Conservation (phyloP, 73 alveolate genomes). For the Chromera velia region DNA sequence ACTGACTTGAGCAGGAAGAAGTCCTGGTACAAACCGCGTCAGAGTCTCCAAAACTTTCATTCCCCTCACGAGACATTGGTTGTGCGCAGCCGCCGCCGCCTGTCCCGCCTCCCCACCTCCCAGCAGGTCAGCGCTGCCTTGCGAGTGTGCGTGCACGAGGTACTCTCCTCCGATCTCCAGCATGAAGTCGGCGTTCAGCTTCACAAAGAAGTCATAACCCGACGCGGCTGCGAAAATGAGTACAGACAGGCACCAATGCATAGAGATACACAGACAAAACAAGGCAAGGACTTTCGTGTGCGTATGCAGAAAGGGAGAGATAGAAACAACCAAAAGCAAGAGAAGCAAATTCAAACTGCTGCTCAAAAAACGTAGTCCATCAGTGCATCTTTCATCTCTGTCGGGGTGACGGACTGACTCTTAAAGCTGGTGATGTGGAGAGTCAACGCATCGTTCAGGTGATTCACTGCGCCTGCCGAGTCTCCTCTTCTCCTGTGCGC, state of each 20-base stretch:
- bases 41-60: constrained; percentile 62
- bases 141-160: constrained; percentile 34
- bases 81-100: too few relatives aligned
- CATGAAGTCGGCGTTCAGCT: constrained; percentile 70
- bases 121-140: not conserved
- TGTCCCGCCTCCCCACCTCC: constrained; percentile 27
- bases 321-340: too few relatives aligned
- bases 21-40: constrained; percentile 63
- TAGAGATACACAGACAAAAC: too few relatives aligned
- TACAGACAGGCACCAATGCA: too few relatives aligned
- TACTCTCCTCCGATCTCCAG: constrained; percentile 66
- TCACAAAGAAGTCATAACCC: constrained; percentile 66
- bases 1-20: constrained; percentile 53
- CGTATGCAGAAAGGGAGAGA: too few relatives aligned
- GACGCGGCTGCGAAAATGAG: constrained; percentile 51
- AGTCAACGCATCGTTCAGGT: not conserved
- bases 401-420: not conserved
- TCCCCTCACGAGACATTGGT: constrained; percentile 48
- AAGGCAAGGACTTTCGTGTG: too few relatives aligned
- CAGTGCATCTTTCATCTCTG: not conserved
- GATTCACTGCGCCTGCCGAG: not conserved
- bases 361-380: not conserved
- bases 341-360: too few relatives aligned
- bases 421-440: not conserved
- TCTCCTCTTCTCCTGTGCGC: constrained; percentile 51